Evolutionary conservation across 2,329 filamentous ascomycete genomes (phyloP).

Genomic region (Claviceps africana): DNA sequence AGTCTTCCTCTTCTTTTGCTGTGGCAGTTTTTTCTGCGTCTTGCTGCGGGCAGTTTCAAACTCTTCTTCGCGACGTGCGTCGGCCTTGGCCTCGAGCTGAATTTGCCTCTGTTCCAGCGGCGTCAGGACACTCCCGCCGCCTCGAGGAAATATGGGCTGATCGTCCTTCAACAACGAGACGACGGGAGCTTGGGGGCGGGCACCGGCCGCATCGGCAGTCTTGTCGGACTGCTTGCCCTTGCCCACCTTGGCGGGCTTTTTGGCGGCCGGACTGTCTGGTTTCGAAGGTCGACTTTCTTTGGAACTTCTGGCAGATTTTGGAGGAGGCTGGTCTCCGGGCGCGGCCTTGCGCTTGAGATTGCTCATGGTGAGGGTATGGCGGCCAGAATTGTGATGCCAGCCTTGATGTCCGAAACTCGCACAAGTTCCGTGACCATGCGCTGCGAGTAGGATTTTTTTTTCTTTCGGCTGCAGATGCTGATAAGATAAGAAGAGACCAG

Average conservation of each 20-base stretch:
- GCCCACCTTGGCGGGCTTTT: slow-evolving; percentile 11
- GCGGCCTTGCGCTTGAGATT: slow-evolving; percentile 45
- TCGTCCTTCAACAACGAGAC: slow-evolving; percentile 53
- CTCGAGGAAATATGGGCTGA: slow-evolving; percentile 81
- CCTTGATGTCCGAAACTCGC: background rate
- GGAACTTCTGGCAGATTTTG: slow-evolving; percentile 33
- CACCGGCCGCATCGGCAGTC: slow-evolving; percentile 12
- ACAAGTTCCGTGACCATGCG: background rate
- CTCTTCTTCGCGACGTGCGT: slow-evolving; percentile 79
- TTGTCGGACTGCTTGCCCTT: slow-evolving; percentile 19
- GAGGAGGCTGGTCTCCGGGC: slow-evolving; percentile 33
- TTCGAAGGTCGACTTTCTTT: slow-evolving; percentile 35
- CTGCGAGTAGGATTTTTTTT: background rate
- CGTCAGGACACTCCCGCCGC: slow-evolving; percentile 79
- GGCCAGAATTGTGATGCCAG: background rate
- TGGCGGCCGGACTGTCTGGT: slow-evolving; percentile 20
- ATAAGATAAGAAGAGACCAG: slow-evolving; percentile 14
- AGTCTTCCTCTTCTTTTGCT: slow-evolving; percentile 39
- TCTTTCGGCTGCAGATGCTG: slow-evolving; percentile 12
- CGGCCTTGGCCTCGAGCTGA: slow-evolving; percentile 78
- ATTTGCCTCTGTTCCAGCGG: slow-evolving; percentile 95
- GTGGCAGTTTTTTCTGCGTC: slow-evolving; percentile 27
- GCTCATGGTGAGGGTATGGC: slow-evolving; percentile 30
- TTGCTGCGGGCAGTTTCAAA: slow-evolving; percentile 35
- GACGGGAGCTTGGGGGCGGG: slow-evolving; percentile 20